Evolutionary conservation across 2,329 filamentous ascomycete species (phyloP).

Genomic region (Geoglossum cookeanum): DNA sequence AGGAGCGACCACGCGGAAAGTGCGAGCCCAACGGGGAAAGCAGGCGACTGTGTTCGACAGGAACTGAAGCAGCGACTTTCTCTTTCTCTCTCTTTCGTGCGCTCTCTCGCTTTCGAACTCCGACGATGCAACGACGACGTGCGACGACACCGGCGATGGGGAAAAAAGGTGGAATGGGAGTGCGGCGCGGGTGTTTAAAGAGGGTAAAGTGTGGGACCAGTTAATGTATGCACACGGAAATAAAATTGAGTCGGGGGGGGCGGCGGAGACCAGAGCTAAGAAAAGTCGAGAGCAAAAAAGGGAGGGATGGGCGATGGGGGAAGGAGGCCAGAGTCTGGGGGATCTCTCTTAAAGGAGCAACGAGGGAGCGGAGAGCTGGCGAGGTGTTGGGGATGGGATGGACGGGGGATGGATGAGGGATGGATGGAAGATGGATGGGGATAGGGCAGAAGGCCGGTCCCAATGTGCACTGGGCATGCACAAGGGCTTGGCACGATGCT

Average conservation of each 20-base stretch:
- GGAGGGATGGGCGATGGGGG: neutral
- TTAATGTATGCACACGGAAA: neutral
- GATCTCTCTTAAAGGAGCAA: neutral
- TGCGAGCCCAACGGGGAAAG: neutral
- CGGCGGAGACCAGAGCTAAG: neutral
- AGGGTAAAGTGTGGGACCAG: neutral
- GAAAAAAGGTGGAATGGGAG: neutral
- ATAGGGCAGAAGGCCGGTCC: neutral
- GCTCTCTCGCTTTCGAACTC: neutral
- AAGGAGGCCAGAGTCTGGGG: neutral
- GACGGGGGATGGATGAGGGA: no score
- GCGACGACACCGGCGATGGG: neutral
- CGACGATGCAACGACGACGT: neutral
- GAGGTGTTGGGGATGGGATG: no score
- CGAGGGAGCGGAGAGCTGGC: neutral
- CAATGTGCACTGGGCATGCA: neutral
- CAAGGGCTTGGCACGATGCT: neutral
- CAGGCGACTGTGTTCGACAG: neutral
- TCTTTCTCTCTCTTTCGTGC: neutral
- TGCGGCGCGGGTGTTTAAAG: neutral
- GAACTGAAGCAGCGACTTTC: neutral
- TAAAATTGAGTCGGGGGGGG: neutral
- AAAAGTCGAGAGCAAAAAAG: neutral
- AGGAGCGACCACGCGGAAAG: conserved; percentile 1
- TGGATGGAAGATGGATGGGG: no score